Evolutionary conservation across 1,284 basidiomycete genomes (phyloP).

Genomic region (Papiliotrema fonsecae): DNA sequence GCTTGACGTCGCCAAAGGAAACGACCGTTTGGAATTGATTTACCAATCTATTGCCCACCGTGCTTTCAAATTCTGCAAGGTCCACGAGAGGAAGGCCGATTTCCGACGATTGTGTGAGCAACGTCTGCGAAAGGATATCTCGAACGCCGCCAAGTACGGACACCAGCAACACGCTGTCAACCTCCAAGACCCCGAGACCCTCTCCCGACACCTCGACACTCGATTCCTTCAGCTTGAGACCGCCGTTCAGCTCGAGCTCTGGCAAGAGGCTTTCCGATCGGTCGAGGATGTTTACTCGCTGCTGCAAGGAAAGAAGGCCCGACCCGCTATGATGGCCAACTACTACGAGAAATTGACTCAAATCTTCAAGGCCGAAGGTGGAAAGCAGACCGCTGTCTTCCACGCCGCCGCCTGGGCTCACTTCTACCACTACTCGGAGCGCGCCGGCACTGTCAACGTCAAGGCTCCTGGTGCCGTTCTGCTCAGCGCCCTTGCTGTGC

Average conservation of each 20-base stretch:
- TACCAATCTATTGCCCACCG: slow-evolving; percentile 97
- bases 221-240: slow-evolving; percentile 96
- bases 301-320: slow-evolving; percentile 75
- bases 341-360: slow-evolving; percentile 98
- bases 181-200: slow-evolving; percentile 90
- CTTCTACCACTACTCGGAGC: slow-evolving; percentile 57
- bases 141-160: slow-evolving; percentile 92
- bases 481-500: slow-evolving; percentile 88
- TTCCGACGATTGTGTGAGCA: slow-evolving; percentile 97
- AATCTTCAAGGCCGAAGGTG: slow-evolving; percentile 65
- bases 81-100: slow-evolving; percentile 91
- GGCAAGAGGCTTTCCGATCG: slow-evolving; percentile 98
- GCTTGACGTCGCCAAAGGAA: slow-evolving; percentile 95
- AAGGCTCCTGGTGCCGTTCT: slow-evolving; percentile 88
- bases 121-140: slow-evolving; percentile 79
- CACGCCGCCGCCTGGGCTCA: slow-evolving; percentile 95
- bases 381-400: slow-evolving; percentile 77
- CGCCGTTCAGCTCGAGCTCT: slow-evolving; percentile 97
- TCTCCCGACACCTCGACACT: slow-evolving; percentile 95
- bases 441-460: slow-evolving; percentile 65
- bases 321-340: slow-evolving; percentile 96
- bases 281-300: slow-evolving; percentile 98
- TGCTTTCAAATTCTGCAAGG: slow-evolving; percentile 94
- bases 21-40: slow-evolving; percentile 85
- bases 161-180: slow-evolving; percentile 98